Evolutionary conservation across 768 basidiomycete species (phyloP), one percentile per base, ranked within the genome.

Genomic region (Trichaptum fuscoviolaceum): DNA sequence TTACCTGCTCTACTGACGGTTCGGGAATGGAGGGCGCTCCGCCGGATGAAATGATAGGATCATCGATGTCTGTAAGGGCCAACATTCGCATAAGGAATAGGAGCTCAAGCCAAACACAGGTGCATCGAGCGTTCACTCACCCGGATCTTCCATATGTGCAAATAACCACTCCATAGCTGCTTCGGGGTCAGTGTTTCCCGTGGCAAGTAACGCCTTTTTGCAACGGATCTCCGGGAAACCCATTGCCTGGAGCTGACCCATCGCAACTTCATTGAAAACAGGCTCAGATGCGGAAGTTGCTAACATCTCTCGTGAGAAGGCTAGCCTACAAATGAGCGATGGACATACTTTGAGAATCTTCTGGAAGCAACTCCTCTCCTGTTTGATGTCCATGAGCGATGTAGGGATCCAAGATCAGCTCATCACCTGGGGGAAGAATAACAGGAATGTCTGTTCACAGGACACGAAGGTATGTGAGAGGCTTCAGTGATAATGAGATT

Each of bases 111-210:
- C 15, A 57, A 8, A 18, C 3, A 27, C 2, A 26, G 42, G 15
- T 60, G 58, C n/a, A 20, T 7, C 58, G 7, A 17, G 17, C 7
- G 58, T 24, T 26, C 26, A 69, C 80, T 8, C 59, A 93, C 95
- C 93, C 15, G 93, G 82, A 76, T 99, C 96, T 0, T 98, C 96
- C 92, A 96, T 93, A 75, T 98, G 96, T 58, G 76, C 82, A 73
- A 99, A 96, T 57, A 99, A 76, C 96, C 96, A 99, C 67, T 94
- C 89, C 95, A 96, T 96, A 0, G 97, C 97, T 0, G 81, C 83
- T 68, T 95, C 92, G 0, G 90, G 79, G 66, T 88, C 87, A 18
- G 76, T 78, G 70, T 89, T 88, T 0, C 94, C 93, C 0, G 95
- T 99, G 0, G 94, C 95, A 10, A 96, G 80, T 6, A 99, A 75